Conservation (phyloP, 208 protist genomes). For the Novymonas esmeraldas region DNA sequence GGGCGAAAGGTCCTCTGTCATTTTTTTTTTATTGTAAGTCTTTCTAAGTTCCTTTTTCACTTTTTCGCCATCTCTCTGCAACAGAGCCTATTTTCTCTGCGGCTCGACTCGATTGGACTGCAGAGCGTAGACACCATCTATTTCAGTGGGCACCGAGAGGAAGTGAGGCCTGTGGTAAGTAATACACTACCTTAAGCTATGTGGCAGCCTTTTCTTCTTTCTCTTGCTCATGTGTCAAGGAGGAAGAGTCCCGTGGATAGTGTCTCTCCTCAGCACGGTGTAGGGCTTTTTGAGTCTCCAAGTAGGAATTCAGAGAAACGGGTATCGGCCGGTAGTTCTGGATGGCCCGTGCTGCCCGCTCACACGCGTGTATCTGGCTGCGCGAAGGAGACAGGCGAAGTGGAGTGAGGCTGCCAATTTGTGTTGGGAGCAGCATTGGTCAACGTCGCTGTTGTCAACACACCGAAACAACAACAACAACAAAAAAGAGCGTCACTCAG, state of each 20-base stretch:
- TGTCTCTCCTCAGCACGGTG: not conserved
- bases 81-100: not conserved
- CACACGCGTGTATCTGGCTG: too few species aligned
- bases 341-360: not conserved
- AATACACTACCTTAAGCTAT: not conserved
- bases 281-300: not conserved
- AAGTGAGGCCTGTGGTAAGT: not conserved
- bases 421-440: too few species aligned
- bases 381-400: too few species aligned
- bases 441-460: too few species aligned
- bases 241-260: not conserved
- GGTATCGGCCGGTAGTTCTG: not conserved
- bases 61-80: not conserved
- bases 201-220: not conserved
- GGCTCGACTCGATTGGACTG: not conserved
- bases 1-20: not conserved
- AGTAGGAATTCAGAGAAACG: not conserved
- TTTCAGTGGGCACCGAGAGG: not conserved
- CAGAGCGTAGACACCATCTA: not conserved
- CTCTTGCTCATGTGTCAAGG: not conserved
- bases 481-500: not conserved
- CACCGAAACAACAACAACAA: not conserved
- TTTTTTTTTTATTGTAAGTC: conserved; percentile 9
- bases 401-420: too few species aligned
- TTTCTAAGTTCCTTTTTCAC: not conserved